Evolutionary conservation across 495 filamentous ascomycete species (phyloP), one percentile per base, ranked within the genome.

Genomic region (Penicillium tannophilum): DNA sequence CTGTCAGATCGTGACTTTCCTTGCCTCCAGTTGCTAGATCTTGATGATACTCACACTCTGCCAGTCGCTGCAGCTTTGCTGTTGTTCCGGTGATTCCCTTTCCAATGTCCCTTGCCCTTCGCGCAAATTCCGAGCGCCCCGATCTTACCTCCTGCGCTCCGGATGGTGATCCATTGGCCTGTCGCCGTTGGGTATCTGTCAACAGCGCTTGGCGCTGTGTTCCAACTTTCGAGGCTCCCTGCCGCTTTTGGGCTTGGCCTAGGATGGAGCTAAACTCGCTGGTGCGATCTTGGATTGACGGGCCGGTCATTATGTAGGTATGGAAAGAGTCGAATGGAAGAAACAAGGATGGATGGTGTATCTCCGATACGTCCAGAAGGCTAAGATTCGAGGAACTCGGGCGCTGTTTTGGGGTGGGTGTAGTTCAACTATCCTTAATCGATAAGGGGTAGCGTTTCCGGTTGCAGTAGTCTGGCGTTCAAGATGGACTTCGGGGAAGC

Each of bases 261-360:
- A 98, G 84, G 69, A 98, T 92, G 60, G 91, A 87, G 65, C 87
- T 88, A 79, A 98, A 98, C 78, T 98, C 94, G 70, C 82, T 82
- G 54, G 94, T 98, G 65, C 94, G 90, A 76, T 98, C 94, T 82
- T 98, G 95, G 75, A 98, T 97, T 44, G 91, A 92, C 19, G 84
- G 81, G 46, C 81, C 79, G 55, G 75, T 72, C 84, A 86, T 87
- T 58, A 51, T 72, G 65, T 46, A 41, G 26, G 14, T 31, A 28
- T 46, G 17, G 11, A 46, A 55, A 42, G 17, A 26, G 14, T 23
- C 48, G 16, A 36, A 39, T 42, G n/a, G 58, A 44, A 46, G 20
- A 4, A 10, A 10, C 30, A 24, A 23, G 30, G 51, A 20, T 42
- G 24, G 24, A 19, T 14, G 47, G 48, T 10, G 56, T 58, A 23